Conservation (phyloP, 768 basidiomycete species). For the Lactarius quietus region DNA sequence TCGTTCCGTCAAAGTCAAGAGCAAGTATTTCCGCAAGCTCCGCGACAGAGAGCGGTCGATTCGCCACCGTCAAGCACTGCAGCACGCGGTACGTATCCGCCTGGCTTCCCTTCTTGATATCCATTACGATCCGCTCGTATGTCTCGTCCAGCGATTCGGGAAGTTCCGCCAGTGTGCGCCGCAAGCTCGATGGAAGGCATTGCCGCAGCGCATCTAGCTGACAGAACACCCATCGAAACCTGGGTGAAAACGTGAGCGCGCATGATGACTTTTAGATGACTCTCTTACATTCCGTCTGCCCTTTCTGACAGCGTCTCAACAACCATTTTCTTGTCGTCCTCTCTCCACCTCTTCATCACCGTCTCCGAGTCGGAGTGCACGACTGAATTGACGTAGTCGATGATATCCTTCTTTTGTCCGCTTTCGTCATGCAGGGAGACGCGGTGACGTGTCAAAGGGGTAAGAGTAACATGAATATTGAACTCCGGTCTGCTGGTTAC, state of each 20-base stretch:
- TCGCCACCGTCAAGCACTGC: neutral
- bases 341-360: neutral
- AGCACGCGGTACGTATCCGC: neutral
- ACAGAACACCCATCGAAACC: neutral
- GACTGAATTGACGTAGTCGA: neutral
- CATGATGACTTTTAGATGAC: fast-evolving
- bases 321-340: neutral
- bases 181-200: neutral
- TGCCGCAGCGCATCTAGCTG: neutral
- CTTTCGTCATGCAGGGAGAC: neutral
- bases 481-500: neutral
- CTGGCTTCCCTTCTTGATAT: neutral
- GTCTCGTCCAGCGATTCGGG: neutral
- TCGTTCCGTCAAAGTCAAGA: neutral
- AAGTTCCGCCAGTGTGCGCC: neutral
- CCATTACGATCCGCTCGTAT: neutral
- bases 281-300: neutral
- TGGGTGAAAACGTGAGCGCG: neutral
- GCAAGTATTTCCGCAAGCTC: neutral
- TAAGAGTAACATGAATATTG: neutral
- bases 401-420: neutral
- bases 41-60: neutral
- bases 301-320: neutral
- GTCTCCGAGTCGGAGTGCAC: neutral
- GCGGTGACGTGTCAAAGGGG: neutral